phyloP scores from a whole-genome alignment of 2,329 filamentous ascomycete genomes.

The Keithomyces neogunnii region DNA sequence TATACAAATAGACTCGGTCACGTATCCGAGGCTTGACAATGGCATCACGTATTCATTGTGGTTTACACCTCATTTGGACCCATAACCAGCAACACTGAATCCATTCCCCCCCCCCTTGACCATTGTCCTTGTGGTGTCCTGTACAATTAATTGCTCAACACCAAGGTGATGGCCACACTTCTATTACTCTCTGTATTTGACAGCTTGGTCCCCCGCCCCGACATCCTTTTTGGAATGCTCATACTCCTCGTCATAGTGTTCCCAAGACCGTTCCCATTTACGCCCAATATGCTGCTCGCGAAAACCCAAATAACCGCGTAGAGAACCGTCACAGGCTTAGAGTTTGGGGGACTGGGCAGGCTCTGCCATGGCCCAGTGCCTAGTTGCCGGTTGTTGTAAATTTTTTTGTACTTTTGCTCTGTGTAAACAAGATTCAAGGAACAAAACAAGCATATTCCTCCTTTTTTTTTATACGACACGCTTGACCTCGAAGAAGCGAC shows the following conservation, averaged over 20 bases:
- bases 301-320: not conserved
- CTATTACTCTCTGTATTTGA: slow-evolving; percentile 3
- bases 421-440: not conserved
- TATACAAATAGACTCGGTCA: no score
- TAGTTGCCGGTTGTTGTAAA: no score
- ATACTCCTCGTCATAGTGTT: slow-evolving; percentile 1
- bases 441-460: not conserved
- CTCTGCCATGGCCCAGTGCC: not conserved
- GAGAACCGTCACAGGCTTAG: not conserved
- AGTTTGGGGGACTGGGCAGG: not conserved
- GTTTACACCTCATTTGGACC: no score
- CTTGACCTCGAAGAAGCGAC: slow-evolving; percentile 92
- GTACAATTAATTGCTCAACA: not conserved
- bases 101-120: no score
- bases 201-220: not conserved
- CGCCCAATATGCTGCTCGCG: slow-evolving; percentile 3
- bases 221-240: slow-evolving; percentile 1
- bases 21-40: no score
- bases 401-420: not conserved
- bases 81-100: no score
- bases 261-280: slow-evolving; percentile 5
- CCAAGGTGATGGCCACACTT: not conserved
- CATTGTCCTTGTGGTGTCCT: no score
- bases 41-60: no score
- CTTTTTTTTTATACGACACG: slow-evolving; percentile 44